Evolutionary conservation across 2,329 filamentous ascomycete species (phyloP), one percentile per base, ranked within the genome.

Genomic region (Pseudopithomyces maydicus): DNA sequence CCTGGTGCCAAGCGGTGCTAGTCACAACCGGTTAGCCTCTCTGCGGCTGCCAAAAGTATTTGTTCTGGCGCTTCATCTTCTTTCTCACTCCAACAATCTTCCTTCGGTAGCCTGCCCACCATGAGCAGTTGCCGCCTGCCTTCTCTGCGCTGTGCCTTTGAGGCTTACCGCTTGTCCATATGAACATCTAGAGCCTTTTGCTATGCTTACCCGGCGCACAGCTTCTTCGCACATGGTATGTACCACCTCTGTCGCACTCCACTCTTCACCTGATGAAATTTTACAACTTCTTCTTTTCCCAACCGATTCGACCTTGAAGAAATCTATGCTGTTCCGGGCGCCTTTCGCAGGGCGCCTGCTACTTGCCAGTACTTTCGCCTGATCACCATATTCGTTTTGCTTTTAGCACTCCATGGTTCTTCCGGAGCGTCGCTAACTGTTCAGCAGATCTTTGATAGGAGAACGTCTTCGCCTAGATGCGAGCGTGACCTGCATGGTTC

Each of bases 361-460:
- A 92, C 90, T 92, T 90, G 90, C 90, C 90, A 93, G 90, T 92
- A 92, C 88, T 79, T 81, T 84, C 87, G 87, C 90, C 90, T 92
- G 90, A 92, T 79, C 65, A 65, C 65, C 60, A 46, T 45, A 38
- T 36, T 36, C 35, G 35, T 36, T 14, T 4, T n/a, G 35, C 11
- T n/a, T 36, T 5, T 14, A 5, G 11, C 11, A 5, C 35, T 36
- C 11, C 35, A 36, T 36, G 14, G 35, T 4, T 3, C 35, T 33
- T 7, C 32, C 32, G 14, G 32, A 33, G 32, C 26, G 26, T 29
- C 26, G 26, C 26, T 29, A 8, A 29, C 26, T 29, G 26, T 29
- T 8, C 8, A 29, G 26, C 26, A 29, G 26, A 29, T 29, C 4
- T n/a, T 29, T 29, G 26, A 29, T 8, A 29, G 5, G 26, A 29